Conservation (phyloP, 371 early-diverging fungal species). For the Circinella umbellata region DNA sequence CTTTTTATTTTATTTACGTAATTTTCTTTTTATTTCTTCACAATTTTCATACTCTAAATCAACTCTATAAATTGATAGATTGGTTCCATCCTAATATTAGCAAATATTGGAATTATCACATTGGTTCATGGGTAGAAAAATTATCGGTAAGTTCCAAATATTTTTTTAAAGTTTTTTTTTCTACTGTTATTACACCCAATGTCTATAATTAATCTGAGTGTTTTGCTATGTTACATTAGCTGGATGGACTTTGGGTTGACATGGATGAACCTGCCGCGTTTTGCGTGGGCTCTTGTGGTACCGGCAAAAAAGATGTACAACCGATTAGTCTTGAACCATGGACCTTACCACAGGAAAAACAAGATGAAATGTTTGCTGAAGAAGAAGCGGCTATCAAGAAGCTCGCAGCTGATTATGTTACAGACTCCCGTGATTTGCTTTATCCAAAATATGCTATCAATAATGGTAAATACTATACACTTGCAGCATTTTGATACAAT, state of each 20-base stretch:
- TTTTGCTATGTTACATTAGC: background rate
- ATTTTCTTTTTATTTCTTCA: no score
- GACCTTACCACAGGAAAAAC: slow-evolving; percentile 14
- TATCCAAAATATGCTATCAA: slow-evolving; percentile 47
- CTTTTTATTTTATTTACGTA: no score
- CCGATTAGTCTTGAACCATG: slow-evolving; percentile 30
- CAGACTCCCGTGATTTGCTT: slow-evolving; percentile 34
- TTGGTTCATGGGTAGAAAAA: slow-evolving; percentile 20
- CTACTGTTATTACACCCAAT: no score
- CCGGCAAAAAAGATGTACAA: background rate
- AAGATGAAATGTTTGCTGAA: slow-evolving; percentile 15
- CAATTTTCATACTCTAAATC: no score
- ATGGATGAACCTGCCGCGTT: slow-evolving; percentile 78
- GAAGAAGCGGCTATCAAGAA: background rate
- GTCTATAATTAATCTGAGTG: no score
- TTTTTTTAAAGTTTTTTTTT: no score
- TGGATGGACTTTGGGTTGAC: slow-evolving; percentile 65
- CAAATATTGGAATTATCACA: slow-evolving; percentile 22
- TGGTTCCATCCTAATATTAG: slow-evolving; percentile 29
- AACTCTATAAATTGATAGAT: slow-evolving; percentile 7
- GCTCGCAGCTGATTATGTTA: background rate
- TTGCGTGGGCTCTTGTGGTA: slow-evolving; percentile 28
- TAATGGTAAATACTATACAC: slow-evolving; percentile 11
- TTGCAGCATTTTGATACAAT: no score
- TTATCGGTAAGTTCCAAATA: slow-evolving; percentile 3